Percentiles rank a stretch among this genome's conserved stretches.
phyloP scores from a whole-genome alignment of 2,329 filamentous ascomycete genomes.

The Tolypocladium nubicola region DNA sequence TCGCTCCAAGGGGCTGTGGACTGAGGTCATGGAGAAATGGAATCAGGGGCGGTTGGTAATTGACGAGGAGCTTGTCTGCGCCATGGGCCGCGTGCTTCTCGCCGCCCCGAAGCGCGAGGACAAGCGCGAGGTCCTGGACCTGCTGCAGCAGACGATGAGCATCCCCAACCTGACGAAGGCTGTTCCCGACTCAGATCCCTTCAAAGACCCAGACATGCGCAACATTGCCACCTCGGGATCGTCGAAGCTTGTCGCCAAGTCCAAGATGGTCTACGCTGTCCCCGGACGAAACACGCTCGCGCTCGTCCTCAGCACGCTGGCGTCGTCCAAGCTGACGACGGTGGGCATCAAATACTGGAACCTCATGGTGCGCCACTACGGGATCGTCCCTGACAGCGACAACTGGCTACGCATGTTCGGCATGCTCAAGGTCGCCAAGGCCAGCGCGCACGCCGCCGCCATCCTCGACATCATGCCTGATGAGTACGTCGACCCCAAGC shows the following conservation, averaged over 20 bases:
- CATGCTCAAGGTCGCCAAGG: slow-evolving; percentile 53
- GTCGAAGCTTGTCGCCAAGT: slow-evolving; percentile 1
- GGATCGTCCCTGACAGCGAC: slow-evolving; percentile 59
- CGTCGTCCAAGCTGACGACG: slow-evolving; percentile 46
- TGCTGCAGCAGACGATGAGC: slow-evolving; percentile 75
- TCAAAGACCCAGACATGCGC: slow-evolving; percentile 10
- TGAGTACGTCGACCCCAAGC: slow-evolving; percentile 32
- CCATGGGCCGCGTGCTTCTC: slow-evolving; percentile 73
- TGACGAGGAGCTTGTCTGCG: slow-evolving; percentile 68
- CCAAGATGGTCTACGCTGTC: slow-evolving; percentile 22
- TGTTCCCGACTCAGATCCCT: slow-evolving; percentile 6
- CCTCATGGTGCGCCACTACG: slow-evolving; percentile 48
- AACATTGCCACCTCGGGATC: slow-evolving; percentile 7
- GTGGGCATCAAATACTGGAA: slow-evolving; percentile 73
- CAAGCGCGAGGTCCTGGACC: slow-evolving; percentile 59
- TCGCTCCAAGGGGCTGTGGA: slow-evolving; percentile 69
- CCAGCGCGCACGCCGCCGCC: slow-evolving; percentile 50
- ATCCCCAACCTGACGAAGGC: slow-evolving; percentile 46
- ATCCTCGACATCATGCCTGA: slow-evolving; percentile 46
- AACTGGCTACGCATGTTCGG: slow-evolving; percentile 62
- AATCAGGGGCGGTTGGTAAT: slow-evolving; percentile 56
- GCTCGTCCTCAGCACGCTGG: slow-evolving; percentile 55
- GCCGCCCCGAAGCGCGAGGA: slow-evolving; percentile 48
- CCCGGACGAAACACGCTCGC: slow-evolving; percentile 53
- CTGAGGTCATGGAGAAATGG: slow-evolving; percentile 71